Evolutionary conservation across 768 basidiomycete species (phyloP), one percentile per base, ranked within the genome.

Genomic region (Brasilioporus rufonigricans): DNA sequence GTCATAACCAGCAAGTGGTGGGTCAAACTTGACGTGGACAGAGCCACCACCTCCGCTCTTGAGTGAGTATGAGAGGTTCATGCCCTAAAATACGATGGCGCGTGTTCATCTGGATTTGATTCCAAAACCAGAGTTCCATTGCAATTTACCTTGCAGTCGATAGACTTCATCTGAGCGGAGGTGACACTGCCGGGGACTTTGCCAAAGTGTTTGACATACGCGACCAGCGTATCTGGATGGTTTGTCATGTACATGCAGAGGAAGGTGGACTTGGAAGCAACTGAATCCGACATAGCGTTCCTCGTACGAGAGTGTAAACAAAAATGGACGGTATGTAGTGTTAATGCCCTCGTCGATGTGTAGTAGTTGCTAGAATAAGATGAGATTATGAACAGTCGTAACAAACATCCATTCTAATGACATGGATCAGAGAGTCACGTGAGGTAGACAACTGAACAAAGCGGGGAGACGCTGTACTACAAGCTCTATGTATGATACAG

Each of bases 171-270:
- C 66, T 83, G 77, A 9, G 89, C 89, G n/a, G 79, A 78, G 3
- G 70, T 69, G 18, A 90, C 79, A 26, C 66, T 63, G 36, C 73
- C 73, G 27, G 79, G 77, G 12, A 90, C 77, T 58, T 86, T 83
- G 10, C 86, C 89, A 62, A 78, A 89, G 77, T 86, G 81, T 59
- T 85, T 88, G 39, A 87, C 88, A 61, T 91, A 93, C 4, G 88
- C 88, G 33, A 93, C 88, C 60, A 93, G 75, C 2, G 91, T 92
- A 65, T 92, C 90, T 0, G 87, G 87, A 63, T 92, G 91, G 57
- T 75, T 83, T 29, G 81, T 85, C 91, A 92, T 93, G 75, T 93
- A 93, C 81, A 84, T 87, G 67, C 82, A 81, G 40, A 93, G 77
- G 66, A 91, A 93, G 1, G 74, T 76, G 19, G 89, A 89, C 62